These are phyloP conservation scores for Rhytidiadelphus loreus DNA, from an alignment of 225 moss, liverwort and hornwort species.

Conservation along the genomic window DNA sequence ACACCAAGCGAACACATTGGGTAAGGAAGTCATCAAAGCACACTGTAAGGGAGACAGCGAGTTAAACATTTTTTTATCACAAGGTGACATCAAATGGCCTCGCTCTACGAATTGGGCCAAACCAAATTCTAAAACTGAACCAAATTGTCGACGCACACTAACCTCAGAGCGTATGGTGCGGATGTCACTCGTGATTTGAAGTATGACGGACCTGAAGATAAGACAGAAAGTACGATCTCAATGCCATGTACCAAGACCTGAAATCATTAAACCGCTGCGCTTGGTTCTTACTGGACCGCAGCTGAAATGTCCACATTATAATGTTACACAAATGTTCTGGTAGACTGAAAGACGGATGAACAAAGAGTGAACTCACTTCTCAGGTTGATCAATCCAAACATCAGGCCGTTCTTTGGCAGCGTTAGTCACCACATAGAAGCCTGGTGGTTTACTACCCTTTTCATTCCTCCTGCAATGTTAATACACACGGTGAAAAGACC, in stretches of 20 bases:
- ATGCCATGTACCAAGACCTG: neutral
- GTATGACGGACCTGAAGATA: conserved; percentile 66
- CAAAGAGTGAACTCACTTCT: conserved; percentile 37
- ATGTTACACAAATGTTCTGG: neutral
- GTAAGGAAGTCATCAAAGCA: neutral
- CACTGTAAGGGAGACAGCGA: neutral
- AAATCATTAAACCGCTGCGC: neutral
- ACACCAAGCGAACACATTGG: neutral
- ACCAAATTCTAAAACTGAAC: neutral
- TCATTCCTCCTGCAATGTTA: conserved; percentile 47
- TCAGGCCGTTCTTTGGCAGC: conserved; percentile 82
- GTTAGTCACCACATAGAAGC: conserved; percentile 66
- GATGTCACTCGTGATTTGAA: conserved; percentile 80
- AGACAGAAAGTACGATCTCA: neutral
- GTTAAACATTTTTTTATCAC: neutral
- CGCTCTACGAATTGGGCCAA: neutral
- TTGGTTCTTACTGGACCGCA: neutral
- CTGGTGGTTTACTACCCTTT: conserved; percentile 65
- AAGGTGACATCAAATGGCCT: neutral
- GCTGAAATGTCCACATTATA: neutral
- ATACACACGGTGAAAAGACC: neutral
- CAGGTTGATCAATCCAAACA: conserved; percentile 90
- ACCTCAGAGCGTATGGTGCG: conserved; percentile 76
- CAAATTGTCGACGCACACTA: neutral
- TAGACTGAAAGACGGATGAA: neutral